Base-by-base conservation (phyloP, 768 basidiomycete species). In the Termitomyces sp. region DNA sequence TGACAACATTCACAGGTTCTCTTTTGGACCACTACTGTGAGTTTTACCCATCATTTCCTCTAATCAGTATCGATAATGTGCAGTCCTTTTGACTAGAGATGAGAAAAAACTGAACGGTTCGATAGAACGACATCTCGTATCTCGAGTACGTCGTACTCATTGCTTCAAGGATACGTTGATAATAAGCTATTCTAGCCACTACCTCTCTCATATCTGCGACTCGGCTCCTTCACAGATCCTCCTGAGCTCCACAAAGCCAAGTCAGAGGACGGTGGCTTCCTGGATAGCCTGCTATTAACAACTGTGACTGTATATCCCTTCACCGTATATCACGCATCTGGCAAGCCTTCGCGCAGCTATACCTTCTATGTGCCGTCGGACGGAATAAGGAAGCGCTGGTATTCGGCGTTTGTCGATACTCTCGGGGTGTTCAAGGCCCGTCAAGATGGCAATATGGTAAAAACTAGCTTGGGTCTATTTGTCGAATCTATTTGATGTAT, bases 11-110 rank as follows among this genome's bases (percentile, higher is more conserved):
- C 44, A 77, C 79, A 35, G 83, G 83, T 11, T 84, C 83, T 7
- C 69, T 94, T 16, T 67, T 93, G 44, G 92, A 94, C 67, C 90
- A 92, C 65, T 89, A 85, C 69, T 74, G 91, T 92, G 61, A 64
- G 86, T 67, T 20, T 56, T 41, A 22, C 54, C 24, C 58, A n/a
- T 18, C 38, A 32, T 2, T 33, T 32, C 32, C 30, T 51, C 24
- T 24, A 7, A 40, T 9, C 55, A 28, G 59, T 64, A 43, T 63
- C 48, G 2, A 13, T 22, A 24, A 6, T 45, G 3, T 35, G n/a
- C 40, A 90, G 88, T 91, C 52, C 68, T 91, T 30, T 71, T 90
- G 50, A 81, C 83, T 3, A 79, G 80, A 49, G 85, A 88, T 60
- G 85, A 88, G 66, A 79, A 71, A 43, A 77, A 76, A 7, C 55